Evolutionary conservation across 2,329 filamentous ascomycete genomes (phyloP).

Genomic region (Fusarium circinatum): DNA sequence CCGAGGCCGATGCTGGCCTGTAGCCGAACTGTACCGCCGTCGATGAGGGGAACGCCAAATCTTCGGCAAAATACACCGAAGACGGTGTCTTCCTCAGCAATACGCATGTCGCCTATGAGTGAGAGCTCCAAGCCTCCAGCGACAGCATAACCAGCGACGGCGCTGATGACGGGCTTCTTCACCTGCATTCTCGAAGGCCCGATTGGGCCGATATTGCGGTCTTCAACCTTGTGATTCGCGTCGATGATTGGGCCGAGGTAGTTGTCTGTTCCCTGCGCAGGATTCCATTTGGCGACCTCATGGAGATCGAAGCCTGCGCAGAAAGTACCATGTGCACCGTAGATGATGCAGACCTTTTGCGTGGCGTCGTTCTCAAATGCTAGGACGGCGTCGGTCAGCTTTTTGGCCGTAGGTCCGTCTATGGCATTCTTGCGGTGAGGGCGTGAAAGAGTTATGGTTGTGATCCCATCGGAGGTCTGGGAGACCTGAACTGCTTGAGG

Average conservation of each 20-base stretch:
- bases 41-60: slow-evolving; percentile 19
- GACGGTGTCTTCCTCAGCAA: slow-evolving; percentile 1
- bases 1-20: slow-evolving; percentile 14
- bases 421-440: slow-evolving; percentile 11
- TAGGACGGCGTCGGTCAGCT: background rate
- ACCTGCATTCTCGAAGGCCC: slow-evolving; percentile 5
- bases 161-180: slow-evolving; percentile 15
- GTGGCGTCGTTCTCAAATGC: background rate
- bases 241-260: background rate
- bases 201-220: background rate
- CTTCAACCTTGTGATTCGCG: background rate
- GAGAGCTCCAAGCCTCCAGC: slow-evolving; percentile 6
- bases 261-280: background rate
- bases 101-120: slow-evolving; percentile 7
- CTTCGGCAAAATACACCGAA: slow-evolving; percentile 16
- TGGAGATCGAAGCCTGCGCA: slow-evolving; percentile 17
- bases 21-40: slow-evolving; percentile 11
- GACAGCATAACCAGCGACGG: slow-evolving; percentile 1
- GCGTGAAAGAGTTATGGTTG: slow-evolving; percentile 8
- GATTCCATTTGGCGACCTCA: slow-evolving; percentile 6
- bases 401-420: slow-evolving; percentile 7
- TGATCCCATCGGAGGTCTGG: slow-evolving; percentile 8
- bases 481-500: background rate
- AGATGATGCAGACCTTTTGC: slow-evolving; percentile 6
- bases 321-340: slow-evolving; percentile 2